Percentiles rank a stretch among this genome's conserved stretches.
Conservation (phyloP, 2,329 filamentous ascomycete species). For the Talaromyces sp. region DNA sequence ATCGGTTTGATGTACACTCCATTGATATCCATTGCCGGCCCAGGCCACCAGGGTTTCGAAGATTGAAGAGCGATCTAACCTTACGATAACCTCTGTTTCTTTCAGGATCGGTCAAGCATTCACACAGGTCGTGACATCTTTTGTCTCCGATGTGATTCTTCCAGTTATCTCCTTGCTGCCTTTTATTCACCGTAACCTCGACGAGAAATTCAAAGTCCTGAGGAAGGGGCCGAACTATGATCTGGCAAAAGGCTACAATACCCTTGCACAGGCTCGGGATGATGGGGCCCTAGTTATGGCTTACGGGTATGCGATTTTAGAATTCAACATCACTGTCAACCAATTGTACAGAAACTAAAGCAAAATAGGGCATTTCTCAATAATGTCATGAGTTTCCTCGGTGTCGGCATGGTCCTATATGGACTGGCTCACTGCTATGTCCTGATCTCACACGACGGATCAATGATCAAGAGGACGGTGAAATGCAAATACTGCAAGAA, state of each 20-base stretch:
- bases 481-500: conserved; percentile 14
- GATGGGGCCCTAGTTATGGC: conserved; percentile 69
- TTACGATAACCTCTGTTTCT: neutral
- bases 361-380: conserved; percentile 10
- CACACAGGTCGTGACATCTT: conserved; percentile 65
- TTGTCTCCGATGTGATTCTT: conserved; percentile 65
- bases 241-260: conserved; percentile 58
- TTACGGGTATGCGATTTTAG: conserved; percentile 53
- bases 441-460: conserved; percentile 12
- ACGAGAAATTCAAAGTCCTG: conserved; percentile 68
- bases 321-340: neutral
- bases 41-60: neutral
- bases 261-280: conserved; percentile 60
- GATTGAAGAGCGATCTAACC: neutral
- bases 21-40: neutral
- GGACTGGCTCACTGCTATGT: conserved; percentile 11
- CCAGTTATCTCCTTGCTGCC: conserved; percentile 64
- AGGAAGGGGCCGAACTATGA: conserved; percentile 53
- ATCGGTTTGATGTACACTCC: conserved; percentile 63
- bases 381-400: conserved; percentile 7
- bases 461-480: conserved; percentile 14
- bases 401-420: conserved; percentile 11
- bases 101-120: conserved; percentile 63
- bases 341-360: neutral
- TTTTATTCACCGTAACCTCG: conserved; percentile 65